These are phyloP conservation scores for Talaromyces pinophilus DNA, from an alignment of 2,329 filamentous ascomycete species.

Conservation along the genomic window DNA sequence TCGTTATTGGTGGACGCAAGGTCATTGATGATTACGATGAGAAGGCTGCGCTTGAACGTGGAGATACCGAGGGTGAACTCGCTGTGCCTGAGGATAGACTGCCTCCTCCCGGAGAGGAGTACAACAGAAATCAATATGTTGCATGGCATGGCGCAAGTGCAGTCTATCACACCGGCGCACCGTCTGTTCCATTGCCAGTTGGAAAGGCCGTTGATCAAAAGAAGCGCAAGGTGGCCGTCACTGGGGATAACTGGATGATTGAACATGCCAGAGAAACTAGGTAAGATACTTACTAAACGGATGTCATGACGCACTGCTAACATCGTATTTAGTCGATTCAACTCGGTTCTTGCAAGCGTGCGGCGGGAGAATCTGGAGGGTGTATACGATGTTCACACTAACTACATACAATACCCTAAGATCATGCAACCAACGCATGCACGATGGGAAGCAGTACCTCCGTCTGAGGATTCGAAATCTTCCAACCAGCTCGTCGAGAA, in stretches of 20 bases:
- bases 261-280: constrained; percentile 90
- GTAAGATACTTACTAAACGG: constrained; percentile 52
- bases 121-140: constrained; percentile 98
- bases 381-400: constrained; percentile 92
- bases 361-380: constrained; percentile 71
- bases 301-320: constrained; percentile 3
- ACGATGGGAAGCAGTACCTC: constrained; percentile 72
- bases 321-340: constrained; percentile 68
- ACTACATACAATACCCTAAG: constrained; percentile 81
- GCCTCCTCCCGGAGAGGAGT: constrained; percentile 74
- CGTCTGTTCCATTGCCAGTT: constrained; percentile 71
- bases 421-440: constrained; percentile 88
- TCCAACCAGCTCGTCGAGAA: constrained; percentile 35
- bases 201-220: constrained; percentile 76
- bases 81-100: constrained; percentile 86
- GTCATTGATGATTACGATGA: constrained; percentile 90
- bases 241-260: constrained; percentile 93
- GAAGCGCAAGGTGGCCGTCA: constrained; percentile 82
- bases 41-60: constrained; percentile 70
- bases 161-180: constrained; percentile 84
- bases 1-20: constrained; percentile 85
- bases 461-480: constrained; percentile 39
- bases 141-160: constrained; percentile 97
- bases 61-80: constrained; percentile 81
- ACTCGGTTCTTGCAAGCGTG: constrained; percentile 68